Evolutionary conservation across 2,329 filamentous ascomycete species (phyloP).

Genomic region (Sporothrix humicola): DNA sequence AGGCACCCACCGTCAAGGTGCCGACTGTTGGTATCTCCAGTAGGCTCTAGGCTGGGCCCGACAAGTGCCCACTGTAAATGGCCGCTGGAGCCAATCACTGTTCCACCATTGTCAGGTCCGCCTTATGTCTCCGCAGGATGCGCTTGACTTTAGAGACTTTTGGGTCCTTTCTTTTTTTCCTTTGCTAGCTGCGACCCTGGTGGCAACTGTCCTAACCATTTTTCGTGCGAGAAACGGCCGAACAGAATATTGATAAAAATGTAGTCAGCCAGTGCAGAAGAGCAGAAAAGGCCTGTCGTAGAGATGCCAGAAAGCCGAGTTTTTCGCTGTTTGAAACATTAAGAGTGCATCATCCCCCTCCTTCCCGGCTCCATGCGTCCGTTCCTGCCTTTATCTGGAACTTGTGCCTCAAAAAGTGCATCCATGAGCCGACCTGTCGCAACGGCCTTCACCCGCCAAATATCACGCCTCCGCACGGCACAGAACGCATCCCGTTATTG

Average conservation of each 20-base stretch:
- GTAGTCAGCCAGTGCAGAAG: neutral
- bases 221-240: conserved; percentile 22
- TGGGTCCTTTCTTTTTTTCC: neutral
- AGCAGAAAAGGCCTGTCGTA: neutral
- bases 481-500: neutral
- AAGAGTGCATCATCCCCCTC: neutral
- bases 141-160: neutral
- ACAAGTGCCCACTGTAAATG: neutral
- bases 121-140: neutral
- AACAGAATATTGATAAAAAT: conserved; percentile 16
- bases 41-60: conserved; percentile 4
- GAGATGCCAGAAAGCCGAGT: neutral
- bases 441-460: conserved; percentile 12
- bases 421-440: conserved; percentile 18
- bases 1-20: neutral
- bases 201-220: neutral
- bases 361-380: conserved; percentile 20
- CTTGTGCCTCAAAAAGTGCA: neutral
- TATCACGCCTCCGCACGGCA: neutral
- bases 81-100: conserved; percentile 17
- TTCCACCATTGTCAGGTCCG: conserved; percentile 7
- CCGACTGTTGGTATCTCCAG: too few species aligned
- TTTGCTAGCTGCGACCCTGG: neutral
- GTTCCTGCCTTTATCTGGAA: conserved; percentile 2
- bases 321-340: neutral